Evolutionary conservation across 164 flowering plant species (phyloP), one percentile per base, ranked within the genome.

Genomic region (Umbellularia californica): DNA sequence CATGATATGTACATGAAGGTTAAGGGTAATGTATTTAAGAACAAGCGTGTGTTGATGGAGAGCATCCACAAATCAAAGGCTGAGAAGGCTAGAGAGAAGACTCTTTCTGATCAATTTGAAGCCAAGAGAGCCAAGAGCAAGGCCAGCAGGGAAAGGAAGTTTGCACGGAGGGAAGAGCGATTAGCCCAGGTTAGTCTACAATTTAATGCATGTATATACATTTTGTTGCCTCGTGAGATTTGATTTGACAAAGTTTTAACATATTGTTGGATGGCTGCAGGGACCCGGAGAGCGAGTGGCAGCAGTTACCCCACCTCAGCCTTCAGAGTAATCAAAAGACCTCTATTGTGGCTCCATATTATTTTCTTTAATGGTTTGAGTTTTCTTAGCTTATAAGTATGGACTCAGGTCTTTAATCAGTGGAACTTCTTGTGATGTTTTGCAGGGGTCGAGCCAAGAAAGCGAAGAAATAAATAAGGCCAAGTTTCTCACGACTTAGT

Each of bases 151-250:
- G 79, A 71, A 50, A 71, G 75, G 75, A 76, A 76, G 67, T 55
- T 71, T 77, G 89, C 89, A 14, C 77, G 89, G 72, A 84, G 87
- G 78, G 89, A 86, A 66, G 89, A 86, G 74, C 82, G 89, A 41
- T 76, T 85, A 69, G 89, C 87, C 17, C 84, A 79, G 82, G 76
- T 74, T 9, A 74, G 68, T 72, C 5, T 3, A 23, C 23, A 69
- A 17, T 4, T 19, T 69, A 20, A 3, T 47, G 23, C 23, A 41
- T 41, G 47, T 41, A 41, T 41, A 41, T 41, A 9, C 47, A 41
- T 41, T 41, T 41, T 58, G 63, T 58, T 58, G 63, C 63, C 63
- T 58, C 5, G 1, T 58, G 63, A 17, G 22, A 58, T 17, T n/a
- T 58, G 63, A 3, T 17, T 13, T 12, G 19, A 0, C 5, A 22